Evolutionary conservation across 2,329 filamentous ascomycete genomes (phyloP).

Genomic region (Colletotrichum gigasporum): DNA sequence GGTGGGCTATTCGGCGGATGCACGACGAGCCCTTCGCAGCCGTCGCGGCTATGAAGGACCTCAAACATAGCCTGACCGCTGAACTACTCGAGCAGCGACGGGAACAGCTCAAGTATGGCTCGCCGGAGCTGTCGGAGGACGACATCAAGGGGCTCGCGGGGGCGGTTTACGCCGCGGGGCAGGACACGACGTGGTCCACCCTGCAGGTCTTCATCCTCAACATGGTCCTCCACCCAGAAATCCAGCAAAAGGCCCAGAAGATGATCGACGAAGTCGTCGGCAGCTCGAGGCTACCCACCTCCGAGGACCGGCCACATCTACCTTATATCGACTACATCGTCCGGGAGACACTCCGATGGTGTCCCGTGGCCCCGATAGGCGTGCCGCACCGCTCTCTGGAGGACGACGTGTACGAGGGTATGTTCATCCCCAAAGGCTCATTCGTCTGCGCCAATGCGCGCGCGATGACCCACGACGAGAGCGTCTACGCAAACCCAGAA

Average conservation of each 20-base stretch:
- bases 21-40: slow-evolving; percentile 53
- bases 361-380: slow-evolving; percentile 55
- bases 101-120: slow-evolving; percentile 34
- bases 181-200: slow-evolving; percentile 55
- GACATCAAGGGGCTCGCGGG: slow-evolving; percentile 59
- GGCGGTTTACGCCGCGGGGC: slow-evolving; percentile 56
- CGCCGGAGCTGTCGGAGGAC: slow-evolving; percentile 48
- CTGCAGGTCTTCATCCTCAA: slow-evolving; percentile 34
- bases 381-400: slow-evolving; percentile 59
- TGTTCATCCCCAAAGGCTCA: slow-evolving; percentile 63
- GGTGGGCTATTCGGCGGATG: slow-evolving; percentile 46
- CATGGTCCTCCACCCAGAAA: slow-evolving; percentile 43
- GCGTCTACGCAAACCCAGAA: slow-evolving; percentile 50
- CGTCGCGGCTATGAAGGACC: slow-evolving; percentile 3
- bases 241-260: slow-evolving; percentile 56
- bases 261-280: slow-evolving; percentile 57
- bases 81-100: slow-evolving; percentile 38
- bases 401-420: slow-evolving; percentile 65
- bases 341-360: slow-evolving; percentile 56
- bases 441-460: slow-evolving; percentile 51
- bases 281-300: slow-evolving; percentile 51
- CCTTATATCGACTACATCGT: slow-evolving; percentile 57
- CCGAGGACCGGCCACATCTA: slow-evolving; percentile 54
- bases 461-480: slow-evolving; percentile 53
- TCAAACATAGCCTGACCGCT: slow-evolving; percentile 31